Evolutionary conservation across 306 rosid genomes (phyloP).

Genomic region (Cicer bijugum): DNA sequence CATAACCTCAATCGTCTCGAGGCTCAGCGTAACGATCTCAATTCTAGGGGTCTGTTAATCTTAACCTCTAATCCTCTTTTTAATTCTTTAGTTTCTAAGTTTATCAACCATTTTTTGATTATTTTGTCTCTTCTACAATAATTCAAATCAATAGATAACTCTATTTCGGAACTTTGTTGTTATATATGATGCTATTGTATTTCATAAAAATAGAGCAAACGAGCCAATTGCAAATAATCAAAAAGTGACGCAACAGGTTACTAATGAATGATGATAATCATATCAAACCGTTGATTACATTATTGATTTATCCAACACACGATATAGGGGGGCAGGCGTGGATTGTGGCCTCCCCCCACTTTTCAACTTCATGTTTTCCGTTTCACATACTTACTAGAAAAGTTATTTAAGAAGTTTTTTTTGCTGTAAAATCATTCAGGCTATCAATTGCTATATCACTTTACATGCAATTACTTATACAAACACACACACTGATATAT

Average conservation of each 20-base stretch:
- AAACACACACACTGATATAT: neutral
- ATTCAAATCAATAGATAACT: neutral
- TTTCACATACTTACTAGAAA: neutral
- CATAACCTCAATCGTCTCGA: conserved; percentile 98
- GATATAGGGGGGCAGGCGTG: neutral
- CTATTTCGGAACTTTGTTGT: neutral
- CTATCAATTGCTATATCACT: neutral
- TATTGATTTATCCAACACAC: neutral
- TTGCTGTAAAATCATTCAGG: conserved; percentile 5
- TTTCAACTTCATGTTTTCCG: neutral
- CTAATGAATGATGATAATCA: neutral
- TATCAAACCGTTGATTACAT: neutral
- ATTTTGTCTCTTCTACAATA: neutral
- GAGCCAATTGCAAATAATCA: neutral
- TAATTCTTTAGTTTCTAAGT: neutral
- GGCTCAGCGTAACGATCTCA: conserved; percentile 94
- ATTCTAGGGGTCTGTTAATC: conserved; percentile 67
- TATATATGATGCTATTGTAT: no score
- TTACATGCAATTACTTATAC: neutral
- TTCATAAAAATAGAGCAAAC: no score
- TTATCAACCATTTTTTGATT: neutral
- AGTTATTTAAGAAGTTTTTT: neutral
- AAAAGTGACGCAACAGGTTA: neutral
- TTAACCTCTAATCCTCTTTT: conserved; percentile 22
- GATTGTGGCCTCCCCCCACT: neutral